These are phyloP conservation scores for Agaricus blazei DNA, from an alignment of 768 basidiomycete species.

Conservation along the genomic window DNA sequence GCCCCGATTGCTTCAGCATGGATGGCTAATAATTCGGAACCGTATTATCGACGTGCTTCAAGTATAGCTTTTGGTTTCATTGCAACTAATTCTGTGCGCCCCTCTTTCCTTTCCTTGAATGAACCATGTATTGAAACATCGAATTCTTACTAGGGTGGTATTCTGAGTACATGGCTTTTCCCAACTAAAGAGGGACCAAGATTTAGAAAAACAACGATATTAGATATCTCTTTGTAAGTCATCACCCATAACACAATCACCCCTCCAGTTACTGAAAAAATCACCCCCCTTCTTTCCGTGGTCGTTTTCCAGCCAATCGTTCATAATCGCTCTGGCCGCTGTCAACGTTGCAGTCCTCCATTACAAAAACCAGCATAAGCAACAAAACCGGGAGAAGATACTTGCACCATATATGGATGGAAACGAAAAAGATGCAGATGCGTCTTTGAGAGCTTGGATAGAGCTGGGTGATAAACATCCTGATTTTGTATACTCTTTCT, in stretches of 20 bases:
- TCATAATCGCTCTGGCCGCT: conserved; percentile 19
- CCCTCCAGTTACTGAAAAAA: not conserved
- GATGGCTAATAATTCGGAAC: conserved; percentile 34
- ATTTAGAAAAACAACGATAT: conserved; percentile 30
- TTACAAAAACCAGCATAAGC: conserved; percentile 23
- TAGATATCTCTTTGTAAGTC: conserved; percentile 31
- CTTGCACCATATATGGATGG: conserved; percentile 24
- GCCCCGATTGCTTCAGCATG: conserved; percentile 27
- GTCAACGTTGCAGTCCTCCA: conserved; percentile 23
- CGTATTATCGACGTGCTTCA: conserved; percentile 30
- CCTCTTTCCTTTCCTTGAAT: not conserved
- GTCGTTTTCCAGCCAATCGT: conserved; percentile 16
- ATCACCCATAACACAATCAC: not conserved
- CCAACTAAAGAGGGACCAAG: conserved; percentile 32
- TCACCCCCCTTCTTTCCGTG: not conserved
- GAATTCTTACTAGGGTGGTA: conserved; percentile 25
- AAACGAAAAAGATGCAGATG: conserved; percentile 22
- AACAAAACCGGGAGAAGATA: conserved; percentile 19
- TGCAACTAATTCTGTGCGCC: conserved; percentile 28
- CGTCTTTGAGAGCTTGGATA: conserved; percentile 24
- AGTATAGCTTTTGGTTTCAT: conserved; percentile 30
- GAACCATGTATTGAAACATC: not conserved
- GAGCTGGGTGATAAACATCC: conserved; percentile 32
- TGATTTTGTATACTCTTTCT: conserved; percentile 27
- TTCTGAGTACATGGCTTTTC: conserved; percentile 34